A percentile compares a stretch with the other conserved stretches of the same genome.
phyloP scores from a whole-genome alignment of 2,329 filamentous ascomycete species.

The Colletotrichum filicis region DNA sequence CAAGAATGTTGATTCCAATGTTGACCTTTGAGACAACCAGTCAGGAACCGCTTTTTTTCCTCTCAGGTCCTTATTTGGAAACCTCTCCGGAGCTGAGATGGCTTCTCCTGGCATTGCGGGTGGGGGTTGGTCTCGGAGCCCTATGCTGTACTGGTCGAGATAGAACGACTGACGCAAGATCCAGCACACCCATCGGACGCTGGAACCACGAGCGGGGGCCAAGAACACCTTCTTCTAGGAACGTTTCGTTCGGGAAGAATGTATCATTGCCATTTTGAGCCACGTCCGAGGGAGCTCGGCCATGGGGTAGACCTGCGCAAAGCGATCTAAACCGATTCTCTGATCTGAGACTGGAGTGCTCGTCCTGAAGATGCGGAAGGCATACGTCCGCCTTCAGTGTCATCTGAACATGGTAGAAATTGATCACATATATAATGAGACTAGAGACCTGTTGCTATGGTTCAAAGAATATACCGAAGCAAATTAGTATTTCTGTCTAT shows the following conservation, averaged over 20 bases:
- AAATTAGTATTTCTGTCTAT: background rate
- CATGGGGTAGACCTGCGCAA: background rate
- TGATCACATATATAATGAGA: background rate
- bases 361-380: background rate
- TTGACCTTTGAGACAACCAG: background rate
- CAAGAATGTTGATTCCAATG: background rate
- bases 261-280: background rate
- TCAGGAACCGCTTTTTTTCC: background rate
- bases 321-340: background rate
- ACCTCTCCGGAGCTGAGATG: background rate
- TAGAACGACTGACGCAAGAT: background rate
- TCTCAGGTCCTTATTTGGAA: background rate
- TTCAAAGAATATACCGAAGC: background rate
- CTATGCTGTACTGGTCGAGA: slow-evolving; percentile 1
- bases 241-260: background rate
- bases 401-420: background rate
- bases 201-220: background rate
- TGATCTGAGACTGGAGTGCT: background rate
- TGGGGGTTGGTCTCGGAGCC: background rate
- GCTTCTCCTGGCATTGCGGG: background rate
- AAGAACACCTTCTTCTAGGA: slow-evolving; percentile 5
- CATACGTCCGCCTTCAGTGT: background rate
- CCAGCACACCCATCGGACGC: slow-evolving; percentile 10
- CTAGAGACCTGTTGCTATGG: background rate
- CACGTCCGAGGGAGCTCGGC: background rate